These are phyloP conservation scores for Aspergillus fijiensis DNA, from an alignment of 2,329 filamentous ascomycete species.

Conservation along the genomic window DNA sequence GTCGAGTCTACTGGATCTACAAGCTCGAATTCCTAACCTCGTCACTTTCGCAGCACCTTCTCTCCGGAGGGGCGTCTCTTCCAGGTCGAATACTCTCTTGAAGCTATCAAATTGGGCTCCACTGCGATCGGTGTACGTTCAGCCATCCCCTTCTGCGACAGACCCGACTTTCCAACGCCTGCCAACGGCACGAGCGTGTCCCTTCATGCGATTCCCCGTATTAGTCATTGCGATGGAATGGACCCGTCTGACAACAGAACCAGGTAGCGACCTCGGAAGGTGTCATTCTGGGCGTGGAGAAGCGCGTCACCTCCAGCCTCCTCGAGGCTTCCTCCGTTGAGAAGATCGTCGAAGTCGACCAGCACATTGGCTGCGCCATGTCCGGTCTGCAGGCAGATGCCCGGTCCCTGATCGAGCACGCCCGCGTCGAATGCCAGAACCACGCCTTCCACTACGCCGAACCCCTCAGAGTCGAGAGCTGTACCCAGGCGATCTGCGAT, in stretches of 20 bases:
- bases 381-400: slow-evolving; percentile 96
- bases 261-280: slow-evolving; percentile 87
- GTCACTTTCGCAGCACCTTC: slow-evolving; percentile 71
- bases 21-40: slow-evolving; percentile 24
- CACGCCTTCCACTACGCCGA: slow-evolving; percentile 99
- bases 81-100: slow-evolving; percentile 99
- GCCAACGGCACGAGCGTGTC: too few species aligned
- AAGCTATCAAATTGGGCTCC: slow-evolving; percentile 98
- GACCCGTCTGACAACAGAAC: neutral
- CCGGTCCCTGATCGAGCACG: slow-evolving; percentile 96
- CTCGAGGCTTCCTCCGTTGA: slow-evolving; percentile 97
- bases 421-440: slow-evolving; percentile 94
- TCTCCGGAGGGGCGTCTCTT: slow-evolving; percentile 99
- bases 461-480: slow-evolving; percentile 90
- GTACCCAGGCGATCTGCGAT: slow-evolving; percentile 98
- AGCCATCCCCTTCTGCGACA: slow-evolving; percentile 1
- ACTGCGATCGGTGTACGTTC: slow-evolving; percentile 84
- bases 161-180: neutral
- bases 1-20: slow-evolving; percentile 5
- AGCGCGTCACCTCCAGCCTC: slow-evolving; percentile 95
- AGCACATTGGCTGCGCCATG: slow-evolving; percentile 99
- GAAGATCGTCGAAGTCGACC: slow-evolving; percentile 99
- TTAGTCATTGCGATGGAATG: neutral
- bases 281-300: slow-evolving; percentile 95
- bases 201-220: neutral